Percentiles rank a stretch among this genome's conserved stretches.
phyloP scores from a whole-genome alignment of 2,329 filamentous ascomycete genomes.

The Exutisphaerella laricina region DNA sequence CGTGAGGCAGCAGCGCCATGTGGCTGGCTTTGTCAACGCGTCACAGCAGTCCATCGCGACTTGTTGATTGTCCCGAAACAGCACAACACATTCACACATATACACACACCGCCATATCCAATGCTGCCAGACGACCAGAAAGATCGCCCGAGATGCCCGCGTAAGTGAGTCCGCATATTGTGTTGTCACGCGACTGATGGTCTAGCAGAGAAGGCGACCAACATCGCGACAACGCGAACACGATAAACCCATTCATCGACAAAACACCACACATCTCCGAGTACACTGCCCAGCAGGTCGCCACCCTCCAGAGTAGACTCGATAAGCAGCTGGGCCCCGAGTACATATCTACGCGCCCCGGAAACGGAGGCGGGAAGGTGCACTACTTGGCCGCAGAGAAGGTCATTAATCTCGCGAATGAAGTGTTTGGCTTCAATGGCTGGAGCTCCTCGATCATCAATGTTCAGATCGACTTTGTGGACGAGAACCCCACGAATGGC shows the following conservation, averaged over 20 bases:
- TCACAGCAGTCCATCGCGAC: constrained; percentile 10
- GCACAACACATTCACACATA: constrained; percentile 6
- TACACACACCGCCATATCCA: too few species aligned
- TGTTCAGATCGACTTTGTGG: constrained; percentile 91
- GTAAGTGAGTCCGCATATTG: constrained; percentile 23
- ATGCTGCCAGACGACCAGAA: background rate
- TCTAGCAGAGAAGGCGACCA: constrained; percentile 36
- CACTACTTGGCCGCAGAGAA: constrained; percentile 97
- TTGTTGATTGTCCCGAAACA: constrained; percentile 2
- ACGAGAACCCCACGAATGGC: constrained; percentile 71
- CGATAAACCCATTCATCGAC: constrained; percentile 76
- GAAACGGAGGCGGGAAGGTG: constrained; percentile 77
- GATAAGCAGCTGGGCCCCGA: constrained; percentile 94
- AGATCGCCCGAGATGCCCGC: constrained; percentile 27
- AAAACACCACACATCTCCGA: constrained; percentile 61
- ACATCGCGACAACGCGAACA: constrained; percentile 35
- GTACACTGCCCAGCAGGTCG: constrained; percentile 87
- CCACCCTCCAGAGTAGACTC: constrained; percentile 76
- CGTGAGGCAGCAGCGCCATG: constrained; percentile 3
- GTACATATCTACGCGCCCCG: constrained; percentile 82
- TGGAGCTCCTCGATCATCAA: constrained; percentile 97
- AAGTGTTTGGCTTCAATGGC: constrained; percentile 94
- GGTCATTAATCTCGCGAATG: constrained; percentile 88
- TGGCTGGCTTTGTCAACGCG: constrained; percentile 1
- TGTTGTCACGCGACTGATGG: too few species aligned